phyloP scores from a whole-genome alignment of 2,329 filamentous ascomycete species.

The Beauveria sp. region DNA sequence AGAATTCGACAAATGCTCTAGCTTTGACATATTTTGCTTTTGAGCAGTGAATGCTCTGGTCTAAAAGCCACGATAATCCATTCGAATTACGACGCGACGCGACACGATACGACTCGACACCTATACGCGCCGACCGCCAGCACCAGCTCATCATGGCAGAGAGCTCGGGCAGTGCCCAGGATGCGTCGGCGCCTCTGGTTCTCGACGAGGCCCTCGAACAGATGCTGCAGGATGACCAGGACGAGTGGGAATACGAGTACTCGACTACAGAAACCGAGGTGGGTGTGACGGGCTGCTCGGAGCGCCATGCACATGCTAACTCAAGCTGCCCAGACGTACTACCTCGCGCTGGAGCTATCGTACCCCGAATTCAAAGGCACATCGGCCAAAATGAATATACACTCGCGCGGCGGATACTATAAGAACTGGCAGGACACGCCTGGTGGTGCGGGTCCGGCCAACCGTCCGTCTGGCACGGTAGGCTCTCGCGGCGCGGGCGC shows the following conservation, averaged over 20 bases:
- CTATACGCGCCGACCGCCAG: not conserved
- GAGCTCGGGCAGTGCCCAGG: not conserved
- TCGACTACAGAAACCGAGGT: constrained; percentile 57
- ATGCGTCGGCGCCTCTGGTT: not conserved
- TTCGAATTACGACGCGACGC: not conserved
- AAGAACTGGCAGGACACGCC: constrained; percentile 31
- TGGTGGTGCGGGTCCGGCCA: constrained; percentile 17
- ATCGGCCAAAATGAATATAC: constrained; percentile 30
- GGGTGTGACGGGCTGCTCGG: not conserved
- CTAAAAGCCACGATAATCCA: not conserved
- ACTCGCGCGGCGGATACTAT: constrained; percentile 39
- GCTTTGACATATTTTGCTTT: not conserved
- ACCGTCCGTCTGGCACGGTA: constrained; percentile 8
- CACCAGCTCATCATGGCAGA: not conserved
- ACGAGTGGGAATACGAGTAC: constrained; percentile 63
- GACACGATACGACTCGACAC: not conserved
- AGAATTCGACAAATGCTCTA: not conserved
- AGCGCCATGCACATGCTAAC: not conserved
- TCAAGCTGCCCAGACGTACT: constrained; percentile 46
- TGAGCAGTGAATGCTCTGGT: not conserved
- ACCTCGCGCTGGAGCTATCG: constrained; percentile 56
- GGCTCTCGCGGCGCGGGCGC: not conserved
- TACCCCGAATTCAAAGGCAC: constrained; percentile 48
- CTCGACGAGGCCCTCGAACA: constrained; percentile 22
- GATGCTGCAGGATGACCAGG: constrained; percentile 34